A percentile compares a stretch with the other conserved stretches of the same genome.
phyloP scores from a whole-genome alignment of 192 early-diverging fungal species.

The Powellomyces hirtus region DNA sequence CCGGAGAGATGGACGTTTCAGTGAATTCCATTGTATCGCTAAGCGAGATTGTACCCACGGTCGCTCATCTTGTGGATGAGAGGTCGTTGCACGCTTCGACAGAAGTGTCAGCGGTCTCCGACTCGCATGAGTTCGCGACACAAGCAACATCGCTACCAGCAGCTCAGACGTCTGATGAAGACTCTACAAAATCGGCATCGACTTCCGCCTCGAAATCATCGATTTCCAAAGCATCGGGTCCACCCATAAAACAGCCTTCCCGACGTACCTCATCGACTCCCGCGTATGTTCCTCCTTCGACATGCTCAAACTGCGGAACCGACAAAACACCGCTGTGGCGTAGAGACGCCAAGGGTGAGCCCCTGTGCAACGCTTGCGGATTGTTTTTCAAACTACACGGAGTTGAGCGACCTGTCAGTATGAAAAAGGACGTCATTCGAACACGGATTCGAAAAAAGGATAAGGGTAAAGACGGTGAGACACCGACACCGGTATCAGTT shows the following conservation, averaged over 20 bases:
- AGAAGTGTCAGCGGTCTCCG: too few relatives aligned
- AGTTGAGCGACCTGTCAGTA: conserved; percentile 76
- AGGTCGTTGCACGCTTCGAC: too few relatives aligned
- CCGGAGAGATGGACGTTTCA: too few relatives aligned
- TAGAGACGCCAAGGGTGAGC: conserved; percentile 80
- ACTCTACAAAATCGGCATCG: too few relatives aligned
- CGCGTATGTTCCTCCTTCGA: not conserved
- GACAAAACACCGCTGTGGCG: conserved; percentile 96
- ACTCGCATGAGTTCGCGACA: conserved; percentile 8
- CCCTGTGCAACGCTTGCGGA: conserved; percentile 97
- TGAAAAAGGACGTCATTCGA: conserved; percentile 89
- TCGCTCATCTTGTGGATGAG: too few relatives aligned
- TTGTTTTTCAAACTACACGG: conserved; percentile 93
- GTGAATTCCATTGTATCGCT: not conserved
- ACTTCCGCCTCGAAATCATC: too few relatives aligned
- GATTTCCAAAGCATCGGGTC: too few relatives aligned
- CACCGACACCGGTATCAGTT: not conserved
- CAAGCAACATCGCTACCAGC: too few relatives aligned
- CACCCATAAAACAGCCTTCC: not conserved
- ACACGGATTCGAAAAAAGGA: conserved; percentile 74
- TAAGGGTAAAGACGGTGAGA: not conserved
- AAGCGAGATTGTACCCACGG: not conserved
- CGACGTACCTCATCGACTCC: not conserved
- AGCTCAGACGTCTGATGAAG: too few relatives aligned
- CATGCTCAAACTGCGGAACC: conserved; percentile 79